These are phyloP conservation scores for Blastobotrys raffinosifermentans DNA, from an alignment of 1,139 yeast species.

Conservation along the genomic window DNA sequence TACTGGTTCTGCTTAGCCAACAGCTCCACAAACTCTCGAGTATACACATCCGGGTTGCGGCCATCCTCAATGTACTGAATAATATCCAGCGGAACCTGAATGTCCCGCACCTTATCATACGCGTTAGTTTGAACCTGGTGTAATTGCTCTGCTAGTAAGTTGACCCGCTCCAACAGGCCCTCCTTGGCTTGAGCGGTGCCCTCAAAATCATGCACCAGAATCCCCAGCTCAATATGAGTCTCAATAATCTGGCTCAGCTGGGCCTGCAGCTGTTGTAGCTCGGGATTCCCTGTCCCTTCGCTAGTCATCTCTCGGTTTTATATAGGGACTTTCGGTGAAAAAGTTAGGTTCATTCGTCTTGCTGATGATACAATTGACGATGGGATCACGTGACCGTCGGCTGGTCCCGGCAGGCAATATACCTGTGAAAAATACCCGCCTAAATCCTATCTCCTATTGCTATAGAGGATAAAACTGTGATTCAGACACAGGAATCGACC, in stretches of 20 bases:
- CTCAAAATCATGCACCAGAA: slow-evolving; percentile 86
- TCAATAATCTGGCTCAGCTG: slow-evolving; percentile 72
- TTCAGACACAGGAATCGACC: too few species aligned
- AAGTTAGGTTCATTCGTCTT: too few species aligned
- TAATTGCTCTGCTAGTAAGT: slow-evolving; percentile 16
- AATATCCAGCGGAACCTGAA: slow-evolving; percentile 29
- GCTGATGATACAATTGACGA: too few species aligned
- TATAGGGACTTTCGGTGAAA: too few species aligned
- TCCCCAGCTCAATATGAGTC: slow-evolving; percentile 80
- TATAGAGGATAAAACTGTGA: too few species aligned
- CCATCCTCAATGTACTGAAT: slow-evolving; percentile 78
- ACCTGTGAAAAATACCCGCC: too few species aligned
- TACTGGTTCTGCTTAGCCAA: slow-evolving; percentile 84
- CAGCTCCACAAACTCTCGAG: slow-evolving; percentile 92
- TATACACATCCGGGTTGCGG: slow-evolving; percentile 92
- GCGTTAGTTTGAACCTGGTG: slow-evolving; percentile 15
- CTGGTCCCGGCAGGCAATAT: too few species aligned
- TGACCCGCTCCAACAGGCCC: slow-evolving; percentile 41
- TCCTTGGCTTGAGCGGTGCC: slow-evolving; percentile 66
- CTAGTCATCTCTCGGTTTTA: too few species aligned
- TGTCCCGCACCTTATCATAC: slow-evolving; percentile 15
- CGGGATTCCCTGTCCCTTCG: too few species aligned
- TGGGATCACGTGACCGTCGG: too few species aligned
- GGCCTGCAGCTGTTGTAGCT: too few species aligned
- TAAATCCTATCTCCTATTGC: too few species aligned